Evolutionary conservation across 441 rosid species (phyloP), one percentile per base, ranked within the genome.

Genomic region (Rhodomyrtus psidioides): DNA sequence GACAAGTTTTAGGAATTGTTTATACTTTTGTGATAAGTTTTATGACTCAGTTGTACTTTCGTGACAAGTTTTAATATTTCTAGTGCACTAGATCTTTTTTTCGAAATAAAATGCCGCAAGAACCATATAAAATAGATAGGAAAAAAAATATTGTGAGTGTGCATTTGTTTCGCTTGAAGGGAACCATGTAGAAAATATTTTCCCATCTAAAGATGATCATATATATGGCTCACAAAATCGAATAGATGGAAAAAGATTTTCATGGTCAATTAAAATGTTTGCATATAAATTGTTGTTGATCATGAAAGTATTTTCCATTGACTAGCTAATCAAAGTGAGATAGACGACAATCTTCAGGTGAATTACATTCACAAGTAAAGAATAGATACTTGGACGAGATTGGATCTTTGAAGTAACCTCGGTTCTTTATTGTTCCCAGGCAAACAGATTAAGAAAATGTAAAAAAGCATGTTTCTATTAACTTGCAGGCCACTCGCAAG

Each of bases 211-310:
- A 60, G 10, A 28, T 28, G 39, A 28, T 16, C 23, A 2, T 28
- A 5, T 60, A 3, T 28, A 28, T 60, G 2, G 0, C 12, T 16
- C 2, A 28, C 10, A 28, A 60, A 60, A 60, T 3, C 1, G 1
- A 60, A 60, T 28, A 0, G 6, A 15, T 2, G 2, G 16, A 15
- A 60, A 4, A 60, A 3, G 6, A 60, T 7, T 60, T 7, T 0
- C 2, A 3, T 4, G 12, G 0, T 60, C 12, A 15, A 60, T 3
- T 1, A 27, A 28, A 27, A 60, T 60, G 5, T 4, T 28, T 15
- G 14, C 1, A 2, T 34, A 15, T 27, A 27, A 3, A 27, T 60
- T 15, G 16, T 13, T 51, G 5, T 51, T 51, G 53, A 51, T 3
- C 51, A 49, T 49, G 51, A 10, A 49, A 51, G 14, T 3, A 51